Evolutionary conservation across 2,329 filamentous ascomycete genomes (phyloP).

Genomic region (Hypomyces perniciosus): DNA sequence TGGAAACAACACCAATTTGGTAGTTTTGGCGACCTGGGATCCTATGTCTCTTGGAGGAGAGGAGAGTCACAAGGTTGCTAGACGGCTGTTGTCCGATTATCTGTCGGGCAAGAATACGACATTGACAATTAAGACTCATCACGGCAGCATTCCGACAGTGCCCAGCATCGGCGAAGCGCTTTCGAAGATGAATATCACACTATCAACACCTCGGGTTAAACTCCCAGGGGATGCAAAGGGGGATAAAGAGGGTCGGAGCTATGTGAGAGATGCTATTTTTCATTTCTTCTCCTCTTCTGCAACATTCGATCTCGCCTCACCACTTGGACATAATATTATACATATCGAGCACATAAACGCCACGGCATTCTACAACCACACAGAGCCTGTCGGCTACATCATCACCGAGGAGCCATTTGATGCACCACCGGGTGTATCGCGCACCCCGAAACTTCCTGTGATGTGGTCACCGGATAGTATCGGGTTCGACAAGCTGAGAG

Average conservation of each 20-base stretch:
- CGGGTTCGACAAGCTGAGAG: slow-evolving; percentile 74
- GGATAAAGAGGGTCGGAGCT: slow-evolving; percentile 44
- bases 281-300: slow-evolving; percentile 84
- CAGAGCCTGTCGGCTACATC: slow-evolving; percentile 71
- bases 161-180: slow-evolving; percentile 68
- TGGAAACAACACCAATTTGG: slow-evolving; percentile 66
- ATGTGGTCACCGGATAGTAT: slow-evolving; percentile 70
- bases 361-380: slow-evolving; percentile 77
- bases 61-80: slow-evolving; percentile 56
- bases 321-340: slow-evolving; percentile 65
- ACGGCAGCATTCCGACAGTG: slow-evolving; percentile 64
- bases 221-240: slow-evolving; percentile 45
- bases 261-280: slow-evolving; percentile 81
- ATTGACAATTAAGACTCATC: slow-evolving; percentile 66
- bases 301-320: slow-evolving; percentile 75
- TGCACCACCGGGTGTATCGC: slow-evolving; percentile 66
- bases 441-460: slow-evolving; percentile 74
- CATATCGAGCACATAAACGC: slow-evolving; percentile 77
- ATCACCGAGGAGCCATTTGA: slow-evolving; percentile 67
- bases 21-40: slow-evolving; percentile 67
- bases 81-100: slow-evolving; percentile 75
- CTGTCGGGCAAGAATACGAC: slow-evolving; percentile 83
- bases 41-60: slow-evolving; percentile 57
- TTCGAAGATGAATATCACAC: slow-evolving; percentile 62
- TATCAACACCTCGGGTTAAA: slow-evolving; percentile 63